phyloP scores from a whole-genome alignment of 192 early-diverging fungal genomes.

The Geosiphon pyriformis region DNA sequence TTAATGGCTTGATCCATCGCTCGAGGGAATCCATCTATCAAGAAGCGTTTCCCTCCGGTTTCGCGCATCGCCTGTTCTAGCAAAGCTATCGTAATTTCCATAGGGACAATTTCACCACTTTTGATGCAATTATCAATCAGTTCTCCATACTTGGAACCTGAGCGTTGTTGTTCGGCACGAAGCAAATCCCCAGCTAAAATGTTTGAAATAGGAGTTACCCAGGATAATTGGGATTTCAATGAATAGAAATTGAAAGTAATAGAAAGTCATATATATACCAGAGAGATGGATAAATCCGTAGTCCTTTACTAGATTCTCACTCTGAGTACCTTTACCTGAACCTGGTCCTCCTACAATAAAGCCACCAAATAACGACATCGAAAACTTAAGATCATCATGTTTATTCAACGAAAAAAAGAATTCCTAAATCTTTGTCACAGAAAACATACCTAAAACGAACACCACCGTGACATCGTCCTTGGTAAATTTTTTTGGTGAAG shows the following conservation, averaged over 20 bases:
- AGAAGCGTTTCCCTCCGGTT: slow-evolving; percentile 61
- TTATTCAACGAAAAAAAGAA: not conserved
- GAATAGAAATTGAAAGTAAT: not conserved
- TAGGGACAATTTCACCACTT: slow-evolving; percentile 93
- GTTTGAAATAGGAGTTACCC: too few species aligned
- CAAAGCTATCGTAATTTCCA: slow-evolving; percentile 89
- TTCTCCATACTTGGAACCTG: slow-evolving; percentile 80
- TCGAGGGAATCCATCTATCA: slow-evolving; percentile 97
- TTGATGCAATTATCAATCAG: slow-evolving; percentile 89
- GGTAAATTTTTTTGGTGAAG: not conserved
- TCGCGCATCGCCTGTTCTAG: slow-evolving; percentile 85
- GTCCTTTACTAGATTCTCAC: slow-evolving; percentile 78
- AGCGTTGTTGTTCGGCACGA: slow-evolving; percentile 81
- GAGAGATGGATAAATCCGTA: slow-evolving; percentile 94
- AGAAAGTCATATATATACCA: slow-evolving; percentile 39
- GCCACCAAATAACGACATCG: not conserved
- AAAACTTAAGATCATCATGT: not conserved
- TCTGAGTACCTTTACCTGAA: slow-evolving; percentile 96
- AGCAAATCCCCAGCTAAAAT: slow-evolving; percentile 84
- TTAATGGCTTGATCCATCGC: slow-evolving; percentile 87
- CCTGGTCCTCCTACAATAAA: slow-evolving; percentile 59
- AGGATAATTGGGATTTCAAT: not conserved
- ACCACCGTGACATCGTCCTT: slow-evolving; percentile 18
- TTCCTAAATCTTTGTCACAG: too few species aligned
- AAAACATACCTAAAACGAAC: slow-evolving; percentile 25